Conservation (phyloP, 2,329 filamentous ascomycete genomes). For the Scytalidium sp. region DNA sequence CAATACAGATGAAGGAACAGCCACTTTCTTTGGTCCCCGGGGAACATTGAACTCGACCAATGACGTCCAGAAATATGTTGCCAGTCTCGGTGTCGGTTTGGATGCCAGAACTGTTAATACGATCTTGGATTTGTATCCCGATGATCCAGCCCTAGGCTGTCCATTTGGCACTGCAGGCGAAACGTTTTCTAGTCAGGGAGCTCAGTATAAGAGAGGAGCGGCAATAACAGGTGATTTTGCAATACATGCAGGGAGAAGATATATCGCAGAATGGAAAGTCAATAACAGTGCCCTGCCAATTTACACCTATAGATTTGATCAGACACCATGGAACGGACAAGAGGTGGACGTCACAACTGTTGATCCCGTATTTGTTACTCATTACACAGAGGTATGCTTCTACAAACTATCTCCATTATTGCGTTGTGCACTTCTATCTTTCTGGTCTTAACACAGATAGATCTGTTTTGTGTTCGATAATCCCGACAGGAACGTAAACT, state of each 20-base stretch:
- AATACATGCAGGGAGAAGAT: neutral
- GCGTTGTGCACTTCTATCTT: neutral
- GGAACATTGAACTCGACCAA: constrained; percentile 17
- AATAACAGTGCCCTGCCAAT: constrained; percentile 21
- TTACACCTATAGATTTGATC: constrained; percentile 47
- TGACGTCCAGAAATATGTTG: constrained; percentile 24
- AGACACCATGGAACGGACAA: constrained; percentile 35
- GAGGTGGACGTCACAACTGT: constrained; percentile 9
- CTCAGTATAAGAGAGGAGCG: constrained; percentile 12
- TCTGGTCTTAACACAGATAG: neutral
- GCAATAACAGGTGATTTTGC: constrained; percentile 10
- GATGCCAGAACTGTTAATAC: constrained; percentile 5
- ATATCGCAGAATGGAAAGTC: neutral
- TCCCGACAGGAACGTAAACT: constrained; percentile 2
- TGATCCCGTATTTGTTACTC: constrained; percentile 37
- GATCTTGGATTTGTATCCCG: constrained; percentile 1
- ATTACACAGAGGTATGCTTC: constrained; percentile 18
- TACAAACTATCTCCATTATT: neutral
- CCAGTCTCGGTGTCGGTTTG: constrained; percentile 3
- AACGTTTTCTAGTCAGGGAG: constrained; percentile 16
- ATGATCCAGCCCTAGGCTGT: constrained; percentile 1
- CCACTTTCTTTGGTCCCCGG: constrained; percentile 6
- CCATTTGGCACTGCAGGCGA: constrained; percentile 20
- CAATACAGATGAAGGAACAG: constrained; percentile 26
- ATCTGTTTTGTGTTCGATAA: constrained; percentile 10